Percentiles rank a stretch among this genome's conserved stretches.
Conservation (phyloP, 805 yeast species). For the Myxozyma lipomycoides region DNA sequence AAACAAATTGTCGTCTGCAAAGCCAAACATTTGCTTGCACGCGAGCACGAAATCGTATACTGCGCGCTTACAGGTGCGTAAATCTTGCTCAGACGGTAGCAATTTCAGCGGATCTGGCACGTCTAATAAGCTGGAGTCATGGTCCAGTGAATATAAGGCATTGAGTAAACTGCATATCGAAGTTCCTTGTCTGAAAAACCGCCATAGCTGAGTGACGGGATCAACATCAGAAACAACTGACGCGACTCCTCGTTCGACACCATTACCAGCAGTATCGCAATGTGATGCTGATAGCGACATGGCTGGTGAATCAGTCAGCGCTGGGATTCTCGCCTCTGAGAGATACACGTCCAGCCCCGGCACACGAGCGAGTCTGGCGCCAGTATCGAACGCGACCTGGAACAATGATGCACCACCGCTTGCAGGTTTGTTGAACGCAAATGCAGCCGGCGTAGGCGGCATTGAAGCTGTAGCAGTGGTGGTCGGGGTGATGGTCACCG, state of each 20-base stretch:
- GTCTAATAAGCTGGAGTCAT: neutral
- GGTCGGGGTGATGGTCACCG: neutral
- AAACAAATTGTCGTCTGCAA: conserved; percentile 73
- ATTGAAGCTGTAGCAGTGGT: conserved; percentile 3
- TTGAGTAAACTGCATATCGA: conserved; percentile 86
- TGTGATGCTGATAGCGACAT: conserved; percentile 39
- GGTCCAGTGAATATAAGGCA: conserved; percentile 40
- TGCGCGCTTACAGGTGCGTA: conserved; percentile 78
- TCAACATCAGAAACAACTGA: conserved; percentile 66
- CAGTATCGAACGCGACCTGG: conserved; percentile 31
- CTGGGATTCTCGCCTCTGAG: conserved; percentile 17
- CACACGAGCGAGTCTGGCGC: conserved; percentile 27
- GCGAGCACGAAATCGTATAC: conserved; percentile 87
- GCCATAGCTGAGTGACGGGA: conserved; percentile 88
- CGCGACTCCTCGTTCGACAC: conserved; percentile 58
- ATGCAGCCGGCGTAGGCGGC: conserved; percentile 6
- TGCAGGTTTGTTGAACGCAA: conserved; percentile 29
- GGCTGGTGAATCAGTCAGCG: conserved; percentile 24
- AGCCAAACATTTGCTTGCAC: conserved; percentile 68
- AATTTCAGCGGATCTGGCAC: conserved; percentile 40
- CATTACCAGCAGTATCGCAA: conserved; percentile 58
- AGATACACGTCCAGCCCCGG: conserved; percentile 27
- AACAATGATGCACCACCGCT: conserved; percentile 29
- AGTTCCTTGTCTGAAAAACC: conserved; percentile 85
- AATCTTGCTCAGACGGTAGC: conserved; percentile 67